phyloP scores from a whole-genome alignment of 2,329 filamentous ascomycete genomes.

The Aspergillus carbonarius region DNA sequence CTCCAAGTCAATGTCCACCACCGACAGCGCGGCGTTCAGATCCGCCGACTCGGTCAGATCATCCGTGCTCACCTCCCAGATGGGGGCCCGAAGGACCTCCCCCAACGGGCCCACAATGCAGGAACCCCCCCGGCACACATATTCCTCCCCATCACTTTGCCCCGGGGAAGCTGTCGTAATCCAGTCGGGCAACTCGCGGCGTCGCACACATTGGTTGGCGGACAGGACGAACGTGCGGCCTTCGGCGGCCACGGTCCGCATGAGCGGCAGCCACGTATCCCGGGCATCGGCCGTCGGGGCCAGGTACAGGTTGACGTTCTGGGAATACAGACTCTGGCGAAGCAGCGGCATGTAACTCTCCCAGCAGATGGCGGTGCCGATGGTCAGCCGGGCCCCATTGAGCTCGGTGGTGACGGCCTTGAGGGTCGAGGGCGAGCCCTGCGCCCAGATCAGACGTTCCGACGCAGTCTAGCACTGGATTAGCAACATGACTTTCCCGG shows the following conservation, averaged over 20 bases:
- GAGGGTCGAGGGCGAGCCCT: slow-evolving; percentile 76
- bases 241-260: slow-evolving; percentile 78
- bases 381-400: slow-evolving; percentile 73
- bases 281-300: slow-evolving; percentile 85
- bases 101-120: slow-evolving; percentile 78
- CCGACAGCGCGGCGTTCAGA: slow-evolving; percentile 58
- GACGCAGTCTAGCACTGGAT: slow-evolving; percentile 60
- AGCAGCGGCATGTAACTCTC: slow-evolving; percentile 95
- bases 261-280: slow-evolving; percentile 77
- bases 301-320: slow-evolving; percentile 89
- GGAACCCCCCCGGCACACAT: slow-evolving; percentile 63
- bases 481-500: not conserved
- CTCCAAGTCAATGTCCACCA: slow-evolving; percentile 77
- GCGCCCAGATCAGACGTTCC: slow-evolving; percentile 85
- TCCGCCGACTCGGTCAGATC: slow-evolving; percentile 51
- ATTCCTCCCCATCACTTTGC: slow-evolving; percentile 12
- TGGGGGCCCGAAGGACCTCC: slow-evolving; percentile 73
- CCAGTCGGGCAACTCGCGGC: slow-evolving; percentile 59
- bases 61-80: slow-evolving; percentile 66
- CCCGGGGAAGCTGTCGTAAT: slow-evolving; percentile 38
- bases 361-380: slow-evolving; percentile 91
- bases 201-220: slow-evolving; percentile 76
- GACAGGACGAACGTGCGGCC: slow-evolving; percentile 82
- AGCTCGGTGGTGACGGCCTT: slow-evolving; percentile 77
- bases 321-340: slow-evolving; percentile 77